Percentiles rank a stretch among this genome's conserved stretches.
phyloP scores from a whole-genome alignment of 2,329 filamentous ascomycete species.

The Aspergillus fischeri region DNA sequence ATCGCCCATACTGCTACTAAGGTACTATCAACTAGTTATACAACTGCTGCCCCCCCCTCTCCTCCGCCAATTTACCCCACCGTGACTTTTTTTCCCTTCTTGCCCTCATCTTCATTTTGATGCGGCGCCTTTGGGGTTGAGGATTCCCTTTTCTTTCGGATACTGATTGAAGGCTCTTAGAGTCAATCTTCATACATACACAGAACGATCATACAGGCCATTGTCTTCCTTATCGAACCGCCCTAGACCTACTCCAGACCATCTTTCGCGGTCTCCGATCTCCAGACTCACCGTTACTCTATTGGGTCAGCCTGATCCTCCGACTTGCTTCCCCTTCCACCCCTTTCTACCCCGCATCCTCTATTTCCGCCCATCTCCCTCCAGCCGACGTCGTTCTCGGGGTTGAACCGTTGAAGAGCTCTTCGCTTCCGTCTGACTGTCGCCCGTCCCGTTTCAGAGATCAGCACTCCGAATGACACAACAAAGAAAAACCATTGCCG shows the following conservation, averaged over 20 bases:
- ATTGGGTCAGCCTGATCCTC: background rate
- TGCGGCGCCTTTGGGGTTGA: background rate
- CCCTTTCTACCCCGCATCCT: slow-evolving; percentile 14
- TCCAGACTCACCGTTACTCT: background rate
- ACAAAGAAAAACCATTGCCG: slow-evolving; percentile 74
- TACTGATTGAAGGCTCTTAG: background rate
- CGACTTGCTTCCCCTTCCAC: slow-evolving; percentile 7
- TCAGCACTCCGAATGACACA: slow-evolving; percentile 35
- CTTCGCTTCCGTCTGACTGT: slow-evolving; percentile 3
- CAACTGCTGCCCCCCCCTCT: background rate
- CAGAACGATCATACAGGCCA: background rate
- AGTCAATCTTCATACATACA: background rate
- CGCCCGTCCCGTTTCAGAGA: background rate
- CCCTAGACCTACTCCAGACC: background rate
- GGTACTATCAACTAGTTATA: background rate
- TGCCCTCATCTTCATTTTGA: background rate
- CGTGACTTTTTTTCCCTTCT: background rate
- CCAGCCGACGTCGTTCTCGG: slow-evolving; percentile 3
- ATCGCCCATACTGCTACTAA: background rate
- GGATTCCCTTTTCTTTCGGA: background rate
- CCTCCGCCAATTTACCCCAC: background rate
- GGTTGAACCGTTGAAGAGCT: background rate
- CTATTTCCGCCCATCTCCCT: slow-evolving; percentile 5
- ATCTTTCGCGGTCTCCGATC: background rate
- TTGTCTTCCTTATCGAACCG: background rate